Conservation (phyloP, 768 basidiomycete genomes). For the Kwoniella europaea region DNA sequence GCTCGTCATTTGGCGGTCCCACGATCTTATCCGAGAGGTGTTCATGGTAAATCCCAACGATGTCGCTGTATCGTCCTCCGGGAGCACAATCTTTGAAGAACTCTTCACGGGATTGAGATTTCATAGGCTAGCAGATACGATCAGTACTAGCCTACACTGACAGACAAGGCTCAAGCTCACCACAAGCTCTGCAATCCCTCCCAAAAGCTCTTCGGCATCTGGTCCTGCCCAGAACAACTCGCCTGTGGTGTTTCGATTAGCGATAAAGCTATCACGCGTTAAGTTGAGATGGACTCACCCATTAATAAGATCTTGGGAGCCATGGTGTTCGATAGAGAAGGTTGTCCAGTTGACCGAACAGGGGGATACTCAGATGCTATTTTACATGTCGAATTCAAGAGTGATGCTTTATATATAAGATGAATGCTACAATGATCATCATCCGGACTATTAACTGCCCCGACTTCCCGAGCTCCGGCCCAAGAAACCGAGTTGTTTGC, state of each 20-base stretch:
- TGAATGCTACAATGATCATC: neutral
- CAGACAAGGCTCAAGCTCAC: slow-evolving; percentile 58
- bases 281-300: slow-evolving; percentile 13
- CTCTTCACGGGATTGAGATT: slow-evolving; percentile 68
- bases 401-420: neutral
- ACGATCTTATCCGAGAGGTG: slow-evolving; percentile 64
- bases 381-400: neutral
- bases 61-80: slow-evolving; percentile 66
- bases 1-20: slow-evolving; percentile 9
- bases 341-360: neutral
- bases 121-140: slow-evolving; percentile 60
- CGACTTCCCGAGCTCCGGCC: neutral
- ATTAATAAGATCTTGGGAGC: slow-evolving; percentile 24
- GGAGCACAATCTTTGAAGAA: slow-evolving; percentile 67
- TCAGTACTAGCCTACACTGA: neutral
- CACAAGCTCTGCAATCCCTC: slow-evolving; percentile 71
- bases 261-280: neutral
- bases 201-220: slow-evolving; percentile 63
- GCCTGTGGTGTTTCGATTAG: slow-evolving; percentile 2
- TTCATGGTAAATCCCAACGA: slow-evolving; percentile 74
- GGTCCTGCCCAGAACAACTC: slow-evolving; percentile 22
- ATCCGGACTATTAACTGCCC: neutral
- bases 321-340: neutral
- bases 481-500: neutral
- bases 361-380: neutral